A percentile compares a stretch with the other conserved stretches of the same genome.
Conservation (phyloP, 257 asterid genomes). For the Capsicum rhomboideum region DNA sequence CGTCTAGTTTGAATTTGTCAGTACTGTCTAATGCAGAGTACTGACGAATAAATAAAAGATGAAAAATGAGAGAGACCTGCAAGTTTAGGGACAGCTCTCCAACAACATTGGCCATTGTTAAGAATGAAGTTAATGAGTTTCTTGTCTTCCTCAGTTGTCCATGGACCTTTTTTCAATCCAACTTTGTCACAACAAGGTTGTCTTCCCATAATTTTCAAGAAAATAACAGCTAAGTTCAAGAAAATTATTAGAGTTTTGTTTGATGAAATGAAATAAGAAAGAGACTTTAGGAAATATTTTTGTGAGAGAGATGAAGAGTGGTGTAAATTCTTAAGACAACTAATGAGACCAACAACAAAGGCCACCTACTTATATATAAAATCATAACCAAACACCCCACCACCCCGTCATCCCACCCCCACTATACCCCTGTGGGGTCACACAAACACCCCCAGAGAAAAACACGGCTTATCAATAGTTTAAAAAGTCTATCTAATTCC, state of each 20-base stretch:
- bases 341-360: neutral
- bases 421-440: neutral
- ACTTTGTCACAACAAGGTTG: slow-evolving; percentile 95
- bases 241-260: neutral
- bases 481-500: neutral
- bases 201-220: slow-evolving; percentile 56
- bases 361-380: slow-evolving; percentile 19
- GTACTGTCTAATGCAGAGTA: too few relatives aligned
- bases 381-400: neutral
- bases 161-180: slow-evolving; percentile 94
- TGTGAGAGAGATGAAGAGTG: neutral
- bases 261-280: neutral
- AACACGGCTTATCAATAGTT: slow-evolving; percentile 10
- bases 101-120: slow-evolving; percentile 90
- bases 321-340: neutral
- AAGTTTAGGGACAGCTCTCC: slow-evolving; percentile 96
- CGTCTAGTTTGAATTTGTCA: too few relatives aligned
- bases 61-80: slow-evolving; percentile 43
- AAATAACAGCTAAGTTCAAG: neutral
- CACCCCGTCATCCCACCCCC: neutral
- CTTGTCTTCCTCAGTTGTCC: slow-evolving; percentile 91
- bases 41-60: neutral
- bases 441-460: neutral
- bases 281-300: neutral
- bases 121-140: slow-evolving; percentile 75